Evolutionary conservation across 257 asterid species (phyloP), one percentile per base, ranked within the genome.

Genomic region (Galeopsis tetrahit): DNA sequence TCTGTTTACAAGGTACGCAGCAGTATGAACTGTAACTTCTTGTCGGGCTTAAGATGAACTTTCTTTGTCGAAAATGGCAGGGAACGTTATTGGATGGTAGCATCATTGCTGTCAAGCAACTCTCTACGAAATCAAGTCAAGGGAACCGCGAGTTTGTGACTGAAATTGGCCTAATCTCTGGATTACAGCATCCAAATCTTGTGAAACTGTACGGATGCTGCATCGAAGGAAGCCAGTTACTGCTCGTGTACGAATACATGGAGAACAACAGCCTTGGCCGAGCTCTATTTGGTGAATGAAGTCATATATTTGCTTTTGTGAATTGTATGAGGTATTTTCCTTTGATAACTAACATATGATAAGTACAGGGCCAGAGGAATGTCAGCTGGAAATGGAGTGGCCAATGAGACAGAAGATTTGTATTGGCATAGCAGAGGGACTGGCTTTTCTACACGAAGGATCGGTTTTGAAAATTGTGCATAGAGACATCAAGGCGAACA

Each of bases 181-280:
- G 83, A 60, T 75, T 86, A 51, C 85, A 85, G 52, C 96, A 89
- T 69, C 87, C 91, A 11, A 87, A 89, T 81, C 85, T 89, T 1
- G 93, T 87, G 44, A 80, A 80, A 66, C 74, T 89, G 14, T 87
- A 87, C 14, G 93, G 96, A 64, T 89, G 96, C 44, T 89, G 93
- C 80, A 72, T 89, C 39, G 93, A 87, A 72, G 87, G 87, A 78
- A 80, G 63, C 42, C 93, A 89, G 66, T 74, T 89, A 70, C 75
- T 85, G 66, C 83, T 89, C 14, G 89, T 85, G 57, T 89, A 89
- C 13, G 96, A 89, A 73, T 87, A 87, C 81, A 70, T 87, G 88
- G 88, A 87, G 83, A 89, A 89, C 74, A 85, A 89, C 56, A 81
- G 75, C 79, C 89, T 89, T 58, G 85, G 87, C 10, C 87, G 82